Evolutionary conservation across 305 asterid species (phyloP).

Genomic region (Andrographis paniculata): DNA sequence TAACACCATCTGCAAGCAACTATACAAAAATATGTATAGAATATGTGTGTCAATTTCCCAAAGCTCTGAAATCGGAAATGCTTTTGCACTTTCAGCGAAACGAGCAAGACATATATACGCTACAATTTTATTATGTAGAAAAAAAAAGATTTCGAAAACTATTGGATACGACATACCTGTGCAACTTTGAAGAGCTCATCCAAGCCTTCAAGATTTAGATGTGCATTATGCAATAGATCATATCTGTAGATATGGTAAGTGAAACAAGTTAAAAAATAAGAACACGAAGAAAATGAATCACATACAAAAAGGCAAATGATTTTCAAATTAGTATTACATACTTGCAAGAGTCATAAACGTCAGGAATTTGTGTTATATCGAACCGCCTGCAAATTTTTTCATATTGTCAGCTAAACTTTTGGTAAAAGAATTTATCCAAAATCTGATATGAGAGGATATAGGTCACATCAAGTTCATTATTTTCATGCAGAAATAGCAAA

Average conservation of each 20-base stretch:
- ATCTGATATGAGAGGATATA: not conserved
- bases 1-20: slow-evolving; percentile 98
- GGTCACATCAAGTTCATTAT: not conserved
- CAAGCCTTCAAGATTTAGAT: slow-evolving; percentile 69
- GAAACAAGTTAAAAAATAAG: slow-evolving; percentile 5
- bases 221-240: slow-evolving; percentile 96
- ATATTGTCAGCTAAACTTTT: slow-evolving; percentile 19
- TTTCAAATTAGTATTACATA: slow-evolving; percentile 35
- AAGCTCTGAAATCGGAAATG: too few relatives aligned
- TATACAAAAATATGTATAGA: too few relatives aligned
- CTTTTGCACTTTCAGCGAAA: too few relatives aligned
- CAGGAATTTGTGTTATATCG: slow-evolving; percentile 96
- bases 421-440: slow-evolving; percentile 13
- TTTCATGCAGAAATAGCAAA: slow-evolving; percentile 7
- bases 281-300: not conserved
- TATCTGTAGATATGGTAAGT: slow-evolving; percentile 38
- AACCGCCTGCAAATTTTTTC: slow-evolving; percentile 61
- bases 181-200: slow-evolving; percentile 86
- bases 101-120: too few relatives aligned
- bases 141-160: slow-evolving; percentile 5
- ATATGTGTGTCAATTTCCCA: too few relatives aligned
- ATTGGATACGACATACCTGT: slow-evolving; percentile 50
- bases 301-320: not conserved
- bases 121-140: not conserved
- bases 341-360: slow-evolving; percentile 99